Conservation (phyloP, 2,329 filamentous ascomycete species). For the Aaosphaeria pasadenensis region DNA sequence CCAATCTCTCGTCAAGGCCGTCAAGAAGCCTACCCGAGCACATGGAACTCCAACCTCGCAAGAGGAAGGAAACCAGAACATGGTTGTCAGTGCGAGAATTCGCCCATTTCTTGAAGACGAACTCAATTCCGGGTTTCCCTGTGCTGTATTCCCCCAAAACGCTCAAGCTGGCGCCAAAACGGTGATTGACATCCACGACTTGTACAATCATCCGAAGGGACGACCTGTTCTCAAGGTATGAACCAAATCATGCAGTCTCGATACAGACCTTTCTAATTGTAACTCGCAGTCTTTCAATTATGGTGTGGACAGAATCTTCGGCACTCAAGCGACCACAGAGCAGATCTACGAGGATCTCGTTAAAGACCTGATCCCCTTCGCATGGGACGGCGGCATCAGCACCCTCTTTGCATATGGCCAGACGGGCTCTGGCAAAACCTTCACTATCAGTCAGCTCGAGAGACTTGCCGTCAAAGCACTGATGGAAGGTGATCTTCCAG, state of each 20-base stretch:
- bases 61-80: conserved; percentile 8
- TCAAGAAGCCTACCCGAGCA: conserved; percentile 4
- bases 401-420: conserved; percentile 88
- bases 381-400: conserved; percentile 47
- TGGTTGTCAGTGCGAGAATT: conserved; percentile 14
- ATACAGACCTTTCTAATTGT: conserved; percentile 7
- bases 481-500: conserved; percentile 18
- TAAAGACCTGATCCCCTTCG: conserved; percentile 44
- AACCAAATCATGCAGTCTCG: conserved; percentile 1
- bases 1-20: conserved; percentile 8
- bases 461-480: conserved; percentile 39
- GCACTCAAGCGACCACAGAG: conserved; percentile 29
- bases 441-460: conserved; percentile 59
- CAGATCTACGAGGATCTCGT: conserved; percentile 44
- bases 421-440: conserved; percentile 94
- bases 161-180: conserved; percentile 5
- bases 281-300: conserved; percentile 12
- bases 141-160: conserved; percentile 10
- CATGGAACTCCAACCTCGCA: conserved; percentile 7
- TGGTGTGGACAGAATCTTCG: conserved; percentile 14
- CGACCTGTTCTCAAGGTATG: conserved; percentile 12
- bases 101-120: conserved; percentile 9
- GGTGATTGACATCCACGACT: conserved; percentile 17
- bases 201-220: conserved; percentile 14
- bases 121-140: conserved; percentile 6